A percentile compares a stretch with the other conserved stretches of the same genome.
These are phyloP conservation scores for Plectranthus barbatus DNA, from an alignment of 257 asterid genomes.

Conservation along the genomic window DNA sequence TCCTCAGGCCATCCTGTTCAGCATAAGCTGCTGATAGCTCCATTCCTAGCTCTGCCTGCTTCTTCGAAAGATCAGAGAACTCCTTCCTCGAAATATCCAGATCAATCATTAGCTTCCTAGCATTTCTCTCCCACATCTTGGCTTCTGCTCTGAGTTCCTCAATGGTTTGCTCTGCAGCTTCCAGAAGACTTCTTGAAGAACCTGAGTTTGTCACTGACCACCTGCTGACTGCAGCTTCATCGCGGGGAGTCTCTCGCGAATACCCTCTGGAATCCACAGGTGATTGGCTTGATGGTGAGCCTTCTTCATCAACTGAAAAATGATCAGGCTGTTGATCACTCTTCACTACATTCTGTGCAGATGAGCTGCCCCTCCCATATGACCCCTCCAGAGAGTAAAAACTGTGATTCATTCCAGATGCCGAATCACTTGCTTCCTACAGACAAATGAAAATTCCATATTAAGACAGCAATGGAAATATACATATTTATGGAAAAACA, in stretches of 20 bases:
- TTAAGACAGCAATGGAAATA: too few relatives aligned
- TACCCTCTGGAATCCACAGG: conserved; percentile 23
- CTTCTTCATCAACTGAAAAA: conserved; percentile 24
- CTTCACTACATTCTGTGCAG: conserved; percentile 17
- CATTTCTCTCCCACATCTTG: conserved; percentile 95
- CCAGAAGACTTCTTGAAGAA: conserved; percentile 47
- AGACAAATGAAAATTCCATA: neutral
- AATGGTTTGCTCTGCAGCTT: conserved; percentile 62
- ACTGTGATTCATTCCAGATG: conserved; percentile 25
- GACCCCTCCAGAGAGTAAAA: conserved; percentile 29
- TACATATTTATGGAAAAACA: too few relatives aligned
- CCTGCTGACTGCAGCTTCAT: conserved; percentile 24
- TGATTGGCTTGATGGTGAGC: conserved; percentile 36
- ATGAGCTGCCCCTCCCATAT: conserved; percentile 12
- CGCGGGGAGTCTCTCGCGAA: conserved; percentile 27
- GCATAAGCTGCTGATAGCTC: conserved; percentile 65
- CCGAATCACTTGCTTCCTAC: conserved; percentile 49
- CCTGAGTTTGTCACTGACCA: conserved; percentile 23
- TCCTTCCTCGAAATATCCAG: conserved; percentile 59
- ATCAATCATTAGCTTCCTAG: conserved; percentile 74
- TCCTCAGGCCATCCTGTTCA: conserved; percentile 45
- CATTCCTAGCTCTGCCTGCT: conserved; percentile 50
- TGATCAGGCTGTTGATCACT: conserved; percentile 27
- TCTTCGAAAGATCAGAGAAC: conserved; percentile 45
- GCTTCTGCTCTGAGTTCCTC: conserved; percentile 84